Evolutionary conservation across 2,329 filamentous ascomycete genomes (phyloP).

Genomic region (Neopestalotiopsis sp.): DNA sequence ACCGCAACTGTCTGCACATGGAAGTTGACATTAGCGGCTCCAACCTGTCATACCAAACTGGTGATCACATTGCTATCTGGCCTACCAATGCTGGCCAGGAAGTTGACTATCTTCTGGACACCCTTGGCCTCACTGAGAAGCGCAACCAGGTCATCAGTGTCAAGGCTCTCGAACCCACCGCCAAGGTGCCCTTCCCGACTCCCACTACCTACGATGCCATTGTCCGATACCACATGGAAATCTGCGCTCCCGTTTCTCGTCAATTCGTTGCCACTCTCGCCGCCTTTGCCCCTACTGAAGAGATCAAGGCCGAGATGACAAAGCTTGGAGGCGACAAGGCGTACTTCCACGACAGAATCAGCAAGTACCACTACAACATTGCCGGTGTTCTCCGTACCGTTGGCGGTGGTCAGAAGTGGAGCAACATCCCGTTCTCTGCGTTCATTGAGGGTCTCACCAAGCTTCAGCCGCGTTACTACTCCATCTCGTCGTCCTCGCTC

Average conservation of each 20-base stretch:
- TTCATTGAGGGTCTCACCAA: conserved; percentile 94
- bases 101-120: conserved; percentile 85
- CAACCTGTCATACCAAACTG: conserved; percentile 91
- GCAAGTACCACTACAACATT: conserved; percentile 85
- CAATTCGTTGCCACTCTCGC: conserved; percentile 90
- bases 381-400: conserved; percentile 80
- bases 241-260: conserved; percentile 92
- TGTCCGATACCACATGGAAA: conserved; percentile 94
- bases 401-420: conserved; percentile 77
- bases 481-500: conserved; percentile 94
- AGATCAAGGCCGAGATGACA: conserved; percentile 84
- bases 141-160: conserved; percentile 83
- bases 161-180: conserved; percentile 91
- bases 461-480: conserved; percentile 98
- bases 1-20: conserved; percentile 94
- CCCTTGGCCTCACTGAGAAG: conserved; percentile 79
- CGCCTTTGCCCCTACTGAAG: conserved; percentile 86
- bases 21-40: conserved; percentile 91
- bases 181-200: conserved; percentile 96
- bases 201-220: conserved; percentile 96
- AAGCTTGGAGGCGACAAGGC: conserved; percentile 93
- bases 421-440: conserved; percentile 87
- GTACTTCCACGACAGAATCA: conserved; percentile 88
- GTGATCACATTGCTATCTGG: conserved; percentile 97
- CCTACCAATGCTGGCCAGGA: conserved; percentile 93